phyloP scores from a whole-genome alignment of 1,139 yeast species.

The Saccharomycopsis phalli region DNA sequence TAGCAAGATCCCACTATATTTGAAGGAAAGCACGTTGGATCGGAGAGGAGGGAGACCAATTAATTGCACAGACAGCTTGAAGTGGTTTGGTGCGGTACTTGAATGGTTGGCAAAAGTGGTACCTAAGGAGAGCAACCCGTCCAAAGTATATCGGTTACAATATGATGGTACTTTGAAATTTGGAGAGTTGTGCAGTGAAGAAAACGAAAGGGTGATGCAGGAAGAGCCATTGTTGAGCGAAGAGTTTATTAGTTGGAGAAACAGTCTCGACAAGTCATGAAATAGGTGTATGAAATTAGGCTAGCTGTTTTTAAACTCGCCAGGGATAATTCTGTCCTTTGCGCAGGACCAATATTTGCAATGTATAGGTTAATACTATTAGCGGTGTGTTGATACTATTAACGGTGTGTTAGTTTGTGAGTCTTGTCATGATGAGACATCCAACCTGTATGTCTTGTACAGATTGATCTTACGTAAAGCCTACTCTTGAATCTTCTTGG shows the following conservation, averaged over 20 bases:
- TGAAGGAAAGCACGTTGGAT: slow-evolving; percentile 26
- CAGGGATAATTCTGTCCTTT: no score
- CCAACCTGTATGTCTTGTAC: no score
- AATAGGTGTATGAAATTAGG: no score
- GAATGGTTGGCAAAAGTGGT: slow-evolving; percentile 50
- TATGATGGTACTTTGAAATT: slow-evolving; percentile 26
- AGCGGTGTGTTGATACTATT: no score
- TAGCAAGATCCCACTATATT: slow-evolving; percentile 56
- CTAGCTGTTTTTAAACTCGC: no score
- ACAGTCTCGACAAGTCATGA: no score
- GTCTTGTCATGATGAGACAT: no score
- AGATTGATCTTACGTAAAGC: no score
- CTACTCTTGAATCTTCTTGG: no score
- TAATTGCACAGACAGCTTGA: slow-evolving; percentile 68
- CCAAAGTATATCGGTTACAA: slow-evolving; percentile 40
- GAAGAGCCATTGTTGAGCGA: slow-evolving; percentile 37
- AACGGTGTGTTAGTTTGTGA: no score
- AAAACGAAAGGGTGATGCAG: slow-evolving; percentile 26
- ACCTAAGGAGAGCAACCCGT: slow-evolving; percentile 37
- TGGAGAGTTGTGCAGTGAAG: slow-evolving; percentile 27
- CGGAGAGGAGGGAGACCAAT: slow-evolving; percentile 32
- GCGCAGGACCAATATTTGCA: no score
- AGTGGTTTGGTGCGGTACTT: slow-evolving; percentile 77
- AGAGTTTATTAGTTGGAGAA: slow-evolving; percentile 59
- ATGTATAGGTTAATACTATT: no score